These are phyloP conservation scores for Patellaria atrata DNA, from an alignment of 495 filamentous ascomycete species.

Conservation along the genomic window DNA sequence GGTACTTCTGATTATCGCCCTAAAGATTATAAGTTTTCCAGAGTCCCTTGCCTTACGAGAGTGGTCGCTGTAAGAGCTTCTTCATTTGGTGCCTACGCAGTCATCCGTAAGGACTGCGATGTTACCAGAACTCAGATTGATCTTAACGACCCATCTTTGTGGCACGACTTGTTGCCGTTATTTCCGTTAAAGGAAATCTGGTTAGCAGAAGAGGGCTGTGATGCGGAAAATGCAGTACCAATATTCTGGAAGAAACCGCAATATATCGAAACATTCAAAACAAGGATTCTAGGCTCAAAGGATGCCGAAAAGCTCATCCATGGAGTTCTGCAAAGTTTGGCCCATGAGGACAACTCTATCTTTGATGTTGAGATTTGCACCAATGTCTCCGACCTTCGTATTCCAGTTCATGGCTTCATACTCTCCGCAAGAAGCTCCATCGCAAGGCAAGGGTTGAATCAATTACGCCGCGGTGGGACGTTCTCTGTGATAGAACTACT, in stretches of 20 bases:
- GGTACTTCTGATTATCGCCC: conserved; percentile 36
- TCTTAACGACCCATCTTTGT: conserved; percentile 48
- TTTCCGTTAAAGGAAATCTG: conserved; percentile 40
- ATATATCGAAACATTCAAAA: conserved; percentile 39
- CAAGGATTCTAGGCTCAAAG: conserved; percentile 17
- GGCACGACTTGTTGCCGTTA: conserved; percentile 58
- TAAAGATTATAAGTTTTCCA: conserved; percentile 88
- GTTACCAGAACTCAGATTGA: conserved; percentile 61
- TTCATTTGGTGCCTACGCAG: conserved; percentile 75
- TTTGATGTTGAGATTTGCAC: conserved; percentile 37
- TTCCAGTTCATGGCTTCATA: conserved; percentile 77
- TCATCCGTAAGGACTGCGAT: conserved; percentile 71
- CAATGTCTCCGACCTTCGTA: conserved; percentile 46
- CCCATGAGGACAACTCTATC: conserved; percentile 10
- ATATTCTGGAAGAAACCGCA: conserved; percentile 36
- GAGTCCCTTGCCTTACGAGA: conserved; percentile 73
- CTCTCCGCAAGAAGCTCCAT: conserved; percentile 57
- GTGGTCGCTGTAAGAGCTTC: conserved; percentile 75
- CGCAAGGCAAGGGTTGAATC: conserved; percentile 45
- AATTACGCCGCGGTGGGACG: conserved; percentile 29
- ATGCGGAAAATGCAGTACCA: conserved; percentile 26
- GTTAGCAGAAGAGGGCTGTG: conserved; percentile 15
- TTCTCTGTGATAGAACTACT: conserved; percentile 42
- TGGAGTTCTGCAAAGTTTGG: conserved; percentile 27
- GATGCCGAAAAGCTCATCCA: conserved; percentile 24